A percentile compares a stretch with the other conserved stretches of the same genome.
phyloP scores from a whole-genome alignment of 257 asterid species.

The Ajuga chamaepitys region DNA sequence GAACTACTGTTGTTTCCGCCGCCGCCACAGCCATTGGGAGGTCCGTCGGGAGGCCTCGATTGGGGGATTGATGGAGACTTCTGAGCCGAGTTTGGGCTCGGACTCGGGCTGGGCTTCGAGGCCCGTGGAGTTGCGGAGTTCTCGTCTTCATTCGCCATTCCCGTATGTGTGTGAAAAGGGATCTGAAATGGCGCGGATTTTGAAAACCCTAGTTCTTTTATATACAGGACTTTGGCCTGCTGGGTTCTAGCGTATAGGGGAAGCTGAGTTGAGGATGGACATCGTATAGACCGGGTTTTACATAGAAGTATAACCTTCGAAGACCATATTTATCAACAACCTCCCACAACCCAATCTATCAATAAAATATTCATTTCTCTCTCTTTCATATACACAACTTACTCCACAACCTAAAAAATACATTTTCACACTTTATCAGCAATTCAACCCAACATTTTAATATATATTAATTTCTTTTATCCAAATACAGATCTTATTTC shows the following conservation, averaged over 20 bases:
- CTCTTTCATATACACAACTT: no score
- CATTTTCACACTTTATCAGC: no score
- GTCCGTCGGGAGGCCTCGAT: slow-evolving; percentile 8
- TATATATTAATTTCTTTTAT: no score
- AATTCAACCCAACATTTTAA: no score
- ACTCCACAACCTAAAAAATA: no score
- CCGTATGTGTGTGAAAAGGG: slow-evolving; percentile 18
- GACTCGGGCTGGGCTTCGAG: slow-evolving; percentile 25
- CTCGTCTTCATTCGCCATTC: slow-evolving; percentile 47
- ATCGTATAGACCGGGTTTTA: no score
- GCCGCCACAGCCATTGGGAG: slow-evolving; percentile 9
- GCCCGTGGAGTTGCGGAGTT: slow-evolving; percentile 22
- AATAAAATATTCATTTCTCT: no score
- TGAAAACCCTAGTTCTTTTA: slow-evolving; percentile 48
- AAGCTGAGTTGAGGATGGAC: slow-evolving; percentile 19
- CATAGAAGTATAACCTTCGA: no score
- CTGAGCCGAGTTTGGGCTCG: slow-evolving; percentile 16
- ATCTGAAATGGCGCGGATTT: slow-evolving; percentile 47
- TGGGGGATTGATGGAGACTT: slow-evolving; percentile 17
- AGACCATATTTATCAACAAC: no score
- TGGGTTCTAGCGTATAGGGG: slow-evolving; percentile 18
- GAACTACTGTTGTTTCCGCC: slow-evolving; percentile 13
- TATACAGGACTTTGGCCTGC: not conserved
- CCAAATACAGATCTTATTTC: no score
- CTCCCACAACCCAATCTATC: no score